Evolutionary conservation across 805 yeast genomes (phyloP).

Genomic region (Saccharomycopsis oosterbeekiorum): DNA sequence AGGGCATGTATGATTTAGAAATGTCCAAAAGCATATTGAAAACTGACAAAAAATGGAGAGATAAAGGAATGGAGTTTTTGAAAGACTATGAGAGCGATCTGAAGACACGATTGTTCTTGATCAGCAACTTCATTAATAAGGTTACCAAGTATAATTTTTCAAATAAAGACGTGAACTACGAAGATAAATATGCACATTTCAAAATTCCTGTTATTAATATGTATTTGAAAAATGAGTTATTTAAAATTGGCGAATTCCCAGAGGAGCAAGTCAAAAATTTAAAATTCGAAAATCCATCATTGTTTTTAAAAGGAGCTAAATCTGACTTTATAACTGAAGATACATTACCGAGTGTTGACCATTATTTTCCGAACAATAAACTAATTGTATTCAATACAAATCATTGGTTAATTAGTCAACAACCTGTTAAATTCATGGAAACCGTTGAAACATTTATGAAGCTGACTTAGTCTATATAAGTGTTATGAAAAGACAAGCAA

Average conservation of each 20-base stretch:
- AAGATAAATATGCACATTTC: conserved; percentile 26
- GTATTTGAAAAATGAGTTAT: conserved; percentile 21
- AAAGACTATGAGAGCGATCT: conserved; percentile 9
- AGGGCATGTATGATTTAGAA: conserved; percentile 33
- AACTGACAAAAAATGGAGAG: conserved; percentile 25
- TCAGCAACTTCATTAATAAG: conserved; percentile 30
- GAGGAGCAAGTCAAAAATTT: conserved; percentile 20
- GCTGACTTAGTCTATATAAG: background rate
- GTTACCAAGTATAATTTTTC: conserved; percentile 22
- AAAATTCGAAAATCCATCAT: conserved; percentile 27
- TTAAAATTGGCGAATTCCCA: conserved; percentile 29
- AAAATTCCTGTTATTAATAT: conserved; percentile 27
- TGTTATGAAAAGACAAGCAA: background rate
- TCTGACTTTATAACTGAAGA: conserved; percentile 33
- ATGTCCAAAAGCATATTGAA: conserved; percentile 21
- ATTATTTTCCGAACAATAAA: conserved; percentile 22
- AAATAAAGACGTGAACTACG: conserved; percentile 23
- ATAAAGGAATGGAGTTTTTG: conserved; percentile 20
- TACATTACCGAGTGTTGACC: conserved; percentile 20
- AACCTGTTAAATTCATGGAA: conserved; percentile 13
- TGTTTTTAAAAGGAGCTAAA: conserved; percentile 35
- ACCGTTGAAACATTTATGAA: conserved; percentile 10
- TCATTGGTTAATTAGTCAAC: conserved; percentile 25
- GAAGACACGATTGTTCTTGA: conserved; percentile 29
- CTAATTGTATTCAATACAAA: conserved; percentile 25